These are phyloP conservation scores for Boletellus sp. DNA, from an alignment of 768 basidiomycete genomes.

Conservation along the genomic window DNA sequence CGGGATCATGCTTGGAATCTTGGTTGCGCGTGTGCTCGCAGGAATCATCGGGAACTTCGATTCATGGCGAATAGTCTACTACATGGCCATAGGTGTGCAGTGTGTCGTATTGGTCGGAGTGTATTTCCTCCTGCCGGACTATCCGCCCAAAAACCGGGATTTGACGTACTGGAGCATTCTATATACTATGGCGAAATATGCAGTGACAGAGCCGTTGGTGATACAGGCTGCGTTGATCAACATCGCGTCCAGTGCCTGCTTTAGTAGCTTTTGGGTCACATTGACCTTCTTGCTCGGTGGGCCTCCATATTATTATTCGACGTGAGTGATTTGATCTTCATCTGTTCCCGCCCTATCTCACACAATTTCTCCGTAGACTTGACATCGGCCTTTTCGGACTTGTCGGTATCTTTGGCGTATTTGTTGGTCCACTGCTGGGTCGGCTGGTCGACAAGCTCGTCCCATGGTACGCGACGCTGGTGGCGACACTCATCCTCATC, in stretches of 20 bases:
- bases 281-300: constrained; percentile 80
- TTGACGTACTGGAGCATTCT: constrained; percentile 67
- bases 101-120: constrained; percentile 50
- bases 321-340: constrained; percentile 36
- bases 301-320: constrained; percentile 71
- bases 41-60: constrained; percentile 72
- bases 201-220: constrained; percentile 73
- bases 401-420: constrained; percentile 68
- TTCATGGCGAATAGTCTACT: constrained; percentile 74
- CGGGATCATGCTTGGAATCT: constrained; percentile 65
- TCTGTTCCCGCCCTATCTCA: neutral
- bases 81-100: constrained; percentile 72
- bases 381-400: constrained; percentile 74
- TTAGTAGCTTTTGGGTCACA: constrained; percentile 65
- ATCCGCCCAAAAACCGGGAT: constrained; percentile 67
- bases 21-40: constrained; percentile 70
- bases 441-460: constrained; percentile 64
- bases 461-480: constrained; percentile 73
- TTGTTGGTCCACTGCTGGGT: constrained; percentile 67
- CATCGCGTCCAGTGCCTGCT: constrained; percentile 57
- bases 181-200: constrained; percentile 72
- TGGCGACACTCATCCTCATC: constrained; percentile 45
- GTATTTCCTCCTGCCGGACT: constrained; percentile 73
- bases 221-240: constrained; percentile 66
- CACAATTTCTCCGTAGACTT: constrained; percentile 30